Conservation (phyloP, 2,329 filamentous ascomycete genomes). For the Ustilaginoidea virens region DNA sequence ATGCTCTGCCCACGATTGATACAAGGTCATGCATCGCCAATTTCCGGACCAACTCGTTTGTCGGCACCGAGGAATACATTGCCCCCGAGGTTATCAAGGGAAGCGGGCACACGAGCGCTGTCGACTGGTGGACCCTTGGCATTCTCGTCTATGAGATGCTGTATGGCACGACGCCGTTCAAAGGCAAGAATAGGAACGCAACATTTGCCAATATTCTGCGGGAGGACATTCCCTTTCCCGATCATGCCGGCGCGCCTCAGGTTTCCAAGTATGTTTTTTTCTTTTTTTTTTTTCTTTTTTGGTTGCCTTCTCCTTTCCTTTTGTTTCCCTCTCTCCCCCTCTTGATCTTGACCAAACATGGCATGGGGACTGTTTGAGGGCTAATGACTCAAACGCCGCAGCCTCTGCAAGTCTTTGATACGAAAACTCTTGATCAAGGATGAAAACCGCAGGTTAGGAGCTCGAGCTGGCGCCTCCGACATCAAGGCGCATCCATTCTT, state of each 20-base stretch:
- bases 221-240: constrained; percentile 92
- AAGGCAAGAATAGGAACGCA: constrained; percentile 95
- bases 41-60: constrained; percentile 96
- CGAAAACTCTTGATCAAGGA: constrained; percentile 97
- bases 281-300: too few relatives aligned
- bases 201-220: constrained; percentile 95
- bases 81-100: constrained; percentile 98
- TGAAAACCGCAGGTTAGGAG: constrained; percentile 82
- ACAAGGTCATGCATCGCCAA: constrained; percentile 97
- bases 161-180: constrained; percentile 96
- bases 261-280: constrained; percentile 81
- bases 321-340: too few relatives aligned
- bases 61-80: constrained; percentile 97
- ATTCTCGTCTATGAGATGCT: constrained; percentile 99
- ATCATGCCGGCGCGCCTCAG: constrained; percentile 67
- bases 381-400: constrained; percentile 21
- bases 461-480: constrained; percentile 87
- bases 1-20: constrained; percentile 87
- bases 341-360: too few relatives aligned
- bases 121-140: constrained; percentile 98
- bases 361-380: too few relatives aligned
- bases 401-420: constrained; percentile 91
- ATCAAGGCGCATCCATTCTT: constrained; percentile 97
- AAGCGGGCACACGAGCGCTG: constrained; percentile 92
- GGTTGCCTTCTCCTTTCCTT: too few relatives aligned